Conservation (phyloP, 2,329 filamentous ascomycete genomes). For the Penicillium polonicum region DNA sequence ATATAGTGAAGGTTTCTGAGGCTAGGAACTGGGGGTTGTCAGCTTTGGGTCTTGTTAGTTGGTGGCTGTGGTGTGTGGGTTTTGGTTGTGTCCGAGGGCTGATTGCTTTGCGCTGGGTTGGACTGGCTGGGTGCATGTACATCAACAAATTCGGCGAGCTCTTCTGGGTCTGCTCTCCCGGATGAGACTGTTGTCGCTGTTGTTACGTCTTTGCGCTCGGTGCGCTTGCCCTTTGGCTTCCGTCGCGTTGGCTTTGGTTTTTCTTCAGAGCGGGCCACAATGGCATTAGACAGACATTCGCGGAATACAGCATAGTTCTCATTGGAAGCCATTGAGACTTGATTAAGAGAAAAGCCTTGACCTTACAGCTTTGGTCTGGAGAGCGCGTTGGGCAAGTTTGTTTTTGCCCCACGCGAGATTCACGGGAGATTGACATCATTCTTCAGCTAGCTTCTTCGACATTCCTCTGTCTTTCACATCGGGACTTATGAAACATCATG, state of each 20-base stretch:
- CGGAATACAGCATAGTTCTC: constrained; percentile 68
- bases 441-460: constrained; percentile 1
- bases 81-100: not conserved
- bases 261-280: constrained; percentile 61
- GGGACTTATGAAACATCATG: constrained; percentile 12
- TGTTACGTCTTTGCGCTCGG: constrained; percentile 13
- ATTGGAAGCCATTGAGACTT: constrained; percentile 24
- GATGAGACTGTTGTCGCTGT: constrained; percentile 8
- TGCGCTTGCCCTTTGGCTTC: constrained; percentile 21
- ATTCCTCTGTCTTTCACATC: too few species aligned
- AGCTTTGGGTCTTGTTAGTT: constrained; percentile 7
- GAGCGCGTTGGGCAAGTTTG: not conserved
- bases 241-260: constrained; percentile 43
- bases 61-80: not conserved
- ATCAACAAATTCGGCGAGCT: constrained; percentile 76
- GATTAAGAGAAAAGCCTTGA: not conserved
- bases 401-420: constrained; percentile 14
- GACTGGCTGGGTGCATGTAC: constrained; percentile 35
- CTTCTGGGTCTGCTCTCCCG: constrained; percentile 55
- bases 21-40: constrained; percentile 61
- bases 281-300: constrained; percentile 68
- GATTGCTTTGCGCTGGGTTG: not conserved
- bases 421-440: constrained; percentile 22
- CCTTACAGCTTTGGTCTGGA: not conserved
- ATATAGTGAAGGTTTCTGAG: constrained; percentile 62